phyloP scores from a whole-genome alignment of 2,329 filamentous ascomycete genomes.

The Eutypella sp. region DNA sequence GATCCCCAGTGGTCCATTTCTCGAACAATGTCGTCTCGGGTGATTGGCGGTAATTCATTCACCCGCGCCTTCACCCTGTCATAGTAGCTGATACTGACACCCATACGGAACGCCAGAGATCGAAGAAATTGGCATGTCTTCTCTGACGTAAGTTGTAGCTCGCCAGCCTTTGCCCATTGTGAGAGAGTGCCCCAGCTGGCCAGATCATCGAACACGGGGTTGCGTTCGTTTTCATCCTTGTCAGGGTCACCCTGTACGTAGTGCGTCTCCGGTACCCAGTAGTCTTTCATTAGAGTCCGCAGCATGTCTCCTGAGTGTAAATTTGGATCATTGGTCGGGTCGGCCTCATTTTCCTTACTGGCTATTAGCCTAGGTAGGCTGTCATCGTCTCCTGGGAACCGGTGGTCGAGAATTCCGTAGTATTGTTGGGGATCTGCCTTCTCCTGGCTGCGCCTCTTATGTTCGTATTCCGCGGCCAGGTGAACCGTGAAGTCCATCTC shows the following conservation, averaged over 20 bases:
- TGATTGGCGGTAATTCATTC: slow-evolving; percentile 12
- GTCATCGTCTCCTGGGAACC: too few relatives aligned
- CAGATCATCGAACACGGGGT: slow-evolving; percentile 21
- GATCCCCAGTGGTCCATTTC: slow-evolving; percentile 15
- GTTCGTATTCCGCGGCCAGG: slow-evolving; percentile 3
- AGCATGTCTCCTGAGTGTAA: neutral
- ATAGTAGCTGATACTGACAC: slow-evolving; percentile 26
- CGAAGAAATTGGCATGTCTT: slow-evolving; percentile 25
- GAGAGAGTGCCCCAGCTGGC: slow-evolving; percentile 18
- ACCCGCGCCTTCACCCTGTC: slow-evolving; percentile 16
- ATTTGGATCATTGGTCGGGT: neutral
- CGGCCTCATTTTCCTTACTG: neutral
- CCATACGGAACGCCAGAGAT: slow-evolving; percentile 35
- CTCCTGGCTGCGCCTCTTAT: neutral
- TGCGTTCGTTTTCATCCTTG: slow-evolving; percentile 11
- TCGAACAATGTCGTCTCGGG: slow-evolving; percentile 8
- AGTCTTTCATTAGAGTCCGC: neutral
- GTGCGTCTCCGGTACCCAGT: neutral
- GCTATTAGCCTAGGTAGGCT: neutral
- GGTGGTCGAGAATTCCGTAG: neutral
- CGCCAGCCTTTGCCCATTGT: slow-evolving; percentile 2
- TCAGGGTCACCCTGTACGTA: neutral
- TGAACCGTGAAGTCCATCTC: neutral
- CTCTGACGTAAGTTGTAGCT: slow-evolving; percentile 14
- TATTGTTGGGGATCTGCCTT: neutral